phyloP scores from a whole-genome alignment of 768 basidiomycete genomes.

The Cytidiella melzeri region DNA sequence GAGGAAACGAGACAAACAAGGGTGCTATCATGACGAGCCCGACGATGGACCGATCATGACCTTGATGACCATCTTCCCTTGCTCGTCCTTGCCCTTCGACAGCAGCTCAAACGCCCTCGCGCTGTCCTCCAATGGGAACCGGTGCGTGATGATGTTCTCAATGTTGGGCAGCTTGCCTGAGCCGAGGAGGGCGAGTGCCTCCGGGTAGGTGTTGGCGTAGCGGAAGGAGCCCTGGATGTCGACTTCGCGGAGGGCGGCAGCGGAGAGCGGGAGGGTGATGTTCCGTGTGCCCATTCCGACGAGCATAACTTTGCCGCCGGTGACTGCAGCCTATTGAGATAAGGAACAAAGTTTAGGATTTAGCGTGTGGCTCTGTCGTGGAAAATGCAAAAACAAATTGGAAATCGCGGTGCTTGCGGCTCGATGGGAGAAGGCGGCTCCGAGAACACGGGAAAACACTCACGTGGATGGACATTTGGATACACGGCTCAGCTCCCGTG shows the following conservation, averaged over 20 bases:
- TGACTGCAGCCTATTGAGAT: conserved; percentile 58
- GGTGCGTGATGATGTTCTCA: conserved; percentile 75
- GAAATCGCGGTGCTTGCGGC: conserved; percentile 2
- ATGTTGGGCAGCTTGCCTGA: conserved; percentile 60
- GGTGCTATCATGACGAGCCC: no score
- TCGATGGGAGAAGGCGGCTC: conserved; percentile 1
- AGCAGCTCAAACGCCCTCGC: conserved; percentile 79
- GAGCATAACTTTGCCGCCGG: conserved; percentile 88
- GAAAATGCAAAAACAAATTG: no score
- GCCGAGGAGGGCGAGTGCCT: conserved; percentile 65
- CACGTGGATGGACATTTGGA: conserved; percentile 88
- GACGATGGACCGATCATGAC: conserved; percentile 59
- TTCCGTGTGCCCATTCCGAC: conserved; percentile 94
- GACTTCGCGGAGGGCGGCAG: conserved; percentile 82
- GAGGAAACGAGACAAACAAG: not conserved
- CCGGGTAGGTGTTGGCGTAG: conserved; percentile 85
- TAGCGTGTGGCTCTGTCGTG: not conserved
- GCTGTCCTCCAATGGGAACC: conserved; percentile 58
- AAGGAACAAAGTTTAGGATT: conserved; percentile 3
- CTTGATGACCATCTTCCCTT: conserved; percentile 83
- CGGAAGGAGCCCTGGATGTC: conserved; percentile 91
- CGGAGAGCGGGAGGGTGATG: conserved; percentile 74
- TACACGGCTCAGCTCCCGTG: conserved; percentile 87
- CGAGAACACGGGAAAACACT: conserved; percentile 28
- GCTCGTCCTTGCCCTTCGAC: conserved; percentile 67